Conservation (phyloP, 148 eudicot genomes). For the Camellia granthamiana region DNA sequence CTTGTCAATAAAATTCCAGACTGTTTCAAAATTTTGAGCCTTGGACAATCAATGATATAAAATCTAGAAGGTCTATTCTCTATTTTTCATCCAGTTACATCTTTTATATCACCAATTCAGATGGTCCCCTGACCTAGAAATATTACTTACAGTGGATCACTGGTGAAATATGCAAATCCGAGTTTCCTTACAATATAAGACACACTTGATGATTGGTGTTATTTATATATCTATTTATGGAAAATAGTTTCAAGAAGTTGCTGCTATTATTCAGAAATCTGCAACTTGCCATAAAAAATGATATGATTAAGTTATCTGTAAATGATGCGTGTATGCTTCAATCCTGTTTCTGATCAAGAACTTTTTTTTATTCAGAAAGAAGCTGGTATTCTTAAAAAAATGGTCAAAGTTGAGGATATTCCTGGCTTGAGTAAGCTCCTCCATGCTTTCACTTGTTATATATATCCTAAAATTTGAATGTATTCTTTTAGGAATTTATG, state of each 20-base stretch:
- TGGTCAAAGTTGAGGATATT: conserved; percentile 79
- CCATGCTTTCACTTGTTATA: background rate
- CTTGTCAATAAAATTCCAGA: too few relatives aligned
- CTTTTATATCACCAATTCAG: too few relatives aligned
- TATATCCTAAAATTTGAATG: background rate
- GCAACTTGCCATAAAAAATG: background rate
- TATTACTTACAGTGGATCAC: too few relatives aligned
- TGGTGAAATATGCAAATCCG: too few relatives aligned
- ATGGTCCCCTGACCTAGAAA: too few relatives aligned
- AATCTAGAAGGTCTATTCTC: too few relatives aligned
- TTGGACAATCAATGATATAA: too few relatives aligned
- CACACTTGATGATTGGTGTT: too few relatives aligned
- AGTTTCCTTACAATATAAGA: too few relatives aligned
- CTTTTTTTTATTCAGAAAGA: conserved; percentile 59
- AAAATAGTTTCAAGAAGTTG: too few relatives aligned
- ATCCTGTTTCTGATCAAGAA: background rate
- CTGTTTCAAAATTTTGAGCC: too few relatives aligned
- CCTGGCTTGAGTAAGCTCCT: conserved; percentile 82
- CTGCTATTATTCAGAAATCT: background rate
- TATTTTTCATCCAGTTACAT: too few relatives aligned
- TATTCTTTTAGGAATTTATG: background rate
- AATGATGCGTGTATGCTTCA: background rate
- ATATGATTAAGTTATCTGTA: background rate
- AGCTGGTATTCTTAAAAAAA: conserved; percentile 67
- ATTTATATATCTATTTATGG: background rate